Evolutionary conservation across 441 rosid genomes (phyloP).

Genomic region (Euphorbia celastroides): DNA sequence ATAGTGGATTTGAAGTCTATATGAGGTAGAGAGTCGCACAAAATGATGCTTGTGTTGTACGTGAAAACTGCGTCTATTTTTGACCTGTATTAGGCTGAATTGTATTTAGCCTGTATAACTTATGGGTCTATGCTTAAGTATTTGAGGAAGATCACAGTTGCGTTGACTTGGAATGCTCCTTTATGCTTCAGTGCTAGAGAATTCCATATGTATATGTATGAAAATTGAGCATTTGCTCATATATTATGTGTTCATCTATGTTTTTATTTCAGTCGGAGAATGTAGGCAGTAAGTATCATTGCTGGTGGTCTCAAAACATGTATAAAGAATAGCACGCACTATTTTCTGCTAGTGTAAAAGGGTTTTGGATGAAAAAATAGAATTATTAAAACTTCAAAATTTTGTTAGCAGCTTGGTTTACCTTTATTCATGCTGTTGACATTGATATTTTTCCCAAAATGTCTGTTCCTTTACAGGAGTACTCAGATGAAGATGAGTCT

Average conservation of each 20-base stretch:
- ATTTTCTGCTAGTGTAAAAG: background rate
- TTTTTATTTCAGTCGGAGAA: background rate
- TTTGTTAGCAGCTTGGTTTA: background rate
- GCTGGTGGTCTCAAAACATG: background rate
- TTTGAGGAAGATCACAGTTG: background rate
- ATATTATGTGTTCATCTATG: background rate
- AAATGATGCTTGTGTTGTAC: background rate
- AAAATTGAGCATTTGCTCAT: background rate
- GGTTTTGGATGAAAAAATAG: background rate
- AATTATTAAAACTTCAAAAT: background rate
- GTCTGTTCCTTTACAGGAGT: constrained; percentile 29
- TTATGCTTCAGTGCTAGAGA: background rate
- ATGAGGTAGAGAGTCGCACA: background rate
- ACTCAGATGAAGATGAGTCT: constrained; percentile 43
- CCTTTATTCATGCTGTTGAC: background rate
- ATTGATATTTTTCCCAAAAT: background rate
- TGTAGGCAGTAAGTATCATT: no score
- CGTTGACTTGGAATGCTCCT: background rate
- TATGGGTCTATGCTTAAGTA: background rate
- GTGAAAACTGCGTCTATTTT: background rate
- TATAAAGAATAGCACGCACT: background rate
- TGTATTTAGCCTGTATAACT: background rate
- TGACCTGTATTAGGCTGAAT: background rate
- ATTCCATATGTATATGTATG: background rate
- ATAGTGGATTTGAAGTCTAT: background rate